Conservation (phyloP, 345 rosid genomes). For the Hevea brasiliensis region DNA sequence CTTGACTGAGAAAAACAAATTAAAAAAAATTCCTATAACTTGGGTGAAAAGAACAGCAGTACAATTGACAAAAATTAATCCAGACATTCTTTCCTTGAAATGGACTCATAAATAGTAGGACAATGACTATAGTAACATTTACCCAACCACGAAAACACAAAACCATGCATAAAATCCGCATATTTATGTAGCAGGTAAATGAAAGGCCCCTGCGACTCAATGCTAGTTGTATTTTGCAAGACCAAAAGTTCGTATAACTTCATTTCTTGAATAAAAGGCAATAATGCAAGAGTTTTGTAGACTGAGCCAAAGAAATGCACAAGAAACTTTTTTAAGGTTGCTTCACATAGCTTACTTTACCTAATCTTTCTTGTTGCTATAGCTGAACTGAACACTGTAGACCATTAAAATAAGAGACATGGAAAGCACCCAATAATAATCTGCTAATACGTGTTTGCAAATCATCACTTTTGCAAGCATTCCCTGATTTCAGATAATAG, state of each 20-base stretch:
- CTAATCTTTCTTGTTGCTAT: not conserved
- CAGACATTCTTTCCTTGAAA: not conserved
- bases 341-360: not conserved
- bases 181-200: not conserved
- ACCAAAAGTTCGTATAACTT: not conserved
- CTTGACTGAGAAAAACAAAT: not conserved
- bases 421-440: not conserved
- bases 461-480: not conserved
- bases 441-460: not conserved
- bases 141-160: not conserved
- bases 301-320: conserved; percentile 16
- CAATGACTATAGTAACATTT: not conserved
- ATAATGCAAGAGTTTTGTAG: not conserved
- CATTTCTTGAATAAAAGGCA: not conserved
- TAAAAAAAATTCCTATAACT: not conserved
- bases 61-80: not conserved
- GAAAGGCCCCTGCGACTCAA: not conserved
- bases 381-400: not conserved
- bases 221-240: not conserved
- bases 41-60: not conserved
- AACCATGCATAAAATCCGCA: not conserved
- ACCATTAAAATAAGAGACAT: conserved; percentile 8
- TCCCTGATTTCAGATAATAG: not conserved
- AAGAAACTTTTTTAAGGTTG: not conserved
- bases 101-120: not conserved